Evolutionary conservation across 257 asterid genomes (phyloP), one percentile per base, ranked within the genome.

Genomic region (Fraxinus cuspidata): DNA sequence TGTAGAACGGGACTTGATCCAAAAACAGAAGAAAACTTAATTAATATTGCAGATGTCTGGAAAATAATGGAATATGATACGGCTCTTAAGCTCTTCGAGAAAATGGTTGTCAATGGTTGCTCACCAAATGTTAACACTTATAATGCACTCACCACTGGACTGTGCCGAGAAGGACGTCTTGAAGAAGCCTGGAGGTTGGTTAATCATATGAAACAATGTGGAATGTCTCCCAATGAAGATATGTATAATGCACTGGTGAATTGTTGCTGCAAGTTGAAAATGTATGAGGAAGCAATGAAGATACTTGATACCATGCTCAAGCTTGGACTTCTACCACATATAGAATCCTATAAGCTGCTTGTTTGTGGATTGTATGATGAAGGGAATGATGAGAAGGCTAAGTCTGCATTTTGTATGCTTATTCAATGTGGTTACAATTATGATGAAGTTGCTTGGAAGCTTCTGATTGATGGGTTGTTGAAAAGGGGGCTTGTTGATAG

Each of bases 361-460:
- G 77, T 92, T 65, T 89, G 94, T 64, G 94, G 93, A 73, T 81
- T 92, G 9, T 90, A 89, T 85, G 86, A 80, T 27, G 84, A 81
- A 44, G 93, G 94, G 51, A 73, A 72, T 72, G 81, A 72, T 72
- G 90, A 81, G 65, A 81, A 81, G 83, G 96, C 94, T 51, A 85
- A 84, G 79, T 74, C 49, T 70, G 80, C 77, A 80, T 90, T 92
- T 72, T 78, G 77, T 68, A 76, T 31, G 87, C 83, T 92, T 71
- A 88, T 92, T 82, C 83, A 81, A 7, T 68, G 83, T 82, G 97
- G 90, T 71, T 92, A 86, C 84, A 92, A 92, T 85, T 80, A 85
- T 75, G 96, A 90, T 83, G 93, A 92, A 77, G 82, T 90, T 65
- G 94, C 87, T 68, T 92, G 97, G 96, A 90, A 86, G 77, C 81